Base-by-base conservation (phyloP, 805 yeast genomes). In the Zygosaccharomyces gambellarensis region DNA sequence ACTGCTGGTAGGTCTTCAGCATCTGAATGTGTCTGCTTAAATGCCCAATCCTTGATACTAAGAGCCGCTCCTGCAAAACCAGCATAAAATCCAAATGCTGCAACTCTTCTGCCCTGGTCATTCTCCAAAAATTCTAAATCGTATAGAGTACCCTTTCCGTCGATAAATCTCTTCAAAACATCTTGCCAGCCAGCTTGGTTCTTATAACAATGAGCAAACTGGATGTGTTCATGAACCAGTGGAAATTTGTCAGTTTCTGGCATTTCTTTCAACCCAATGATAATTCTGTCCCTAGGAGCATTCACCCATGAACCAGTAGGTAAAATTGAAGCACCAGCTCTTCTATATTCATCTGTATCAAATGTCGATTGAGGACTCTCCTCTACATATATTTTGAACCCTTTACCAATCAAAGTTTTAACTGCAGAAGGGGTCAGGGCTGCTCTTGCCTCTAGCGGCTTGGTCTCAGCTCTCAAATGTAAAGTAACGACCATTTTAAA, bases 11-110 rank as follows among this genome's bases (percentile, higher is more conserved):
- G 75, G 56, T 88, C 82, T 67, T 82, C 80, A 48, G 73, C 63
- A 62, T 82, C 88, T 7, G 77, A 51, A 67, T 87, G 84, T 34
- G 82, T 71, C 69, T 87, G 92, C 71, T 92, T 92, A 73, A 86
- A 85, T 45, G 95, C 86, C 97, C 98, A 94, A 70, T 90, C 96
- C 68, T 81, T 81, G 45, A 92, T 76, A 62, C 99, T 99, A 48
- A 94, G 72, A 30, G 99, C 99, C 31, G 99, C 99, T 63, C 99
- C 99, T 5, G 98, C 99, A 68, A 94, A 94, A n/a, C 99, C 99
- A 40, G 99, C 99, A 69, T 92, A 92, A 76, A 81, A 94, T n/a
- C 99, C 99, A 67, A 94, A 94, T 7, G 99, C 99, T 40, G 99
- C 99, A 27, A 94, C 99, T 73, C 99, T 87, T 77, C 99, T 87